Conservation (phyloP, 441 rosid species). For the Adansonia gregorii region DNA sequence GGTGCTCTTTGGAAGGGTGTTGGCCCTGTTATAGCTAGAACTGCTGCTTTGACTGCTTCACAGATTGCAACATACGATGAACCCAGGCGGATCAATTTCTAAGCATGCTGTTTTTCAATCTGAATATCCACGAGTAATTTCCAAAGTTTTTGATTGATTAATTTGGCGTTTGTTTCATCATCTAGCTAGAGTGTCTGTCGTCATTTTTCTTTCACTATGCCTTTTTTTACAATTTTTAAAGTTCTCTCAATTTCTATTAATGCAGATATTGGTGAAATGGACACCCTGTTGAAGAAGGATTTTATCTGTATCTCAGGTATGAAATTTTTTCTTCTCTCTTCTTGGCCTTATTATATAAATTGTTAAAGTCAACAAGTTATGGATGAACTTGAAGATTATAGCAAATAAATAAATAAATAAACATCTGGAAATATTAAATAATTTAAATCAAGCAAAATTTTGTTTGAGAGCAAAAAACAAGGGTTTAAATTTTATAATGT, state of each 20-base stretch:
- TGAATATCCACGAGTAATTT: conserved; percentile 31
- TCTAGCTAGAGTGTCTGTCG: not conserved
- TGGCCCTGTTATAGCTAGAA: conserved; percentile 87
- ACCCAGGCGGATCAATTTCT: conserved; percentile 76
- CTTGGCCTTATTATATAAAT: not conserved
- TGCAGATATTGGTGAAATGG: conserved; percentile 65
- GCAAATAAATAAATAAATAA: not conserved
- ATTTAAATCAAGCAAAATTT: not conserved
- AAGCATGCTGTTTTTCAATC: conserved; percentile 45
- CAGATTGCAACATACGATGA: conserved; percentile 94
- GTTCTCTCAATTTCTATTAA: conserved; percentile 22
- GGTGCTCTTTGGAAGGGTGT: conserved; percentile 90
- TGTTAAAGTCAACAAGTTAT: not conserved
- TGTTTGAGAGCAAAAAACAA: not conserved
- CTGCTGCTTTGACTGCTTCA: conserved; percentile 86
- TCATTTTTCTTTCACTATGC: conserved; percentile 10
- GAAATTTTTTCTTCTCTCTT: conserved; percentile 13
- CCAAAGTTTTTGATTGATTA: conserved; percentile 22
- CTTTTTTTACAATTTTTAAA: conserved; percentile 12
- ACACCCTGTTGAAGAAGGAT: conserved; percentile 72
- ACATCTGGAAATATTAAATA: not conserved
- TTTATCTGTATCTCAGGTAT: conserved; percentile 75
- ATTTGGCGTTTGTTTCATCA: not conserved
- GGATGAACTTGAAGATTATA: not conserved
- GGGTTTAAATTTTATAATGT: not conserved